Base-by-base conservation (phyloP, 2,329 filamentous ascomycete genomes). In the Zasmidium angulare region DNA sequence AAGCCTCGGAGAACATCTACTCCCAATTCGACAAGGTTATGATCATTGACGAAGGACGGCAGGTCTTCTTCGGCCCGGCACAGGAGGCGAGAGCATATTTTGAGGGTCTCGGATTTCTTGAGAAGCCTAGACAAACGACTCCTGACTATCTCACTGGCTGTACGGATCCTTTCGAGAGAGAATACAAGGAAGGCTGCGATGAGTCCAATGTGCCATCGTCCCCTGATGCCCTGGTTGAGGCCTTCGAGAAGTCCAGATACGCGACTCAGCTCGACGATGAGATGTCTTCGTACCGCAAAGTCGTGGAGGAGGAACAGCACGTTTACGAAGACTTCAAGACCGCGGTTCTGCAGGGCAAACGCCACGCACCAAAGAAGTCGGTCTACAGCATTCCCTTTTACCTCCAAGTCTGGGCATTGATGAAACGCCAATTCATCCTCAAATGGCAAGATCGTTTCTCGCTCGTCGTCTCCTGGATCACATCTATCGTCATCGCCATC, bases 361-460 rank as follows among this genome's bases (percentile, higher is more conserved):
- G 90, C 11, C 86, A 87, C 7, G 89, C 90, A 0, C 78, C 82
- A 0, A 85, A 87, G 69, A 86, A 84, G 58, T 93, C 90, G 0
- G 89, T 93, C 31, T 96, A 96, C 76, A 88, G 86, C 0, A 88
- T 93, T 55, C 90, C 91, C 0, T 95, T 95, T 76, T 86, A 92
- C 64, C 79, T 90, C 1, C 92, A 96, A 72, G 82, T 95, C 21
- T 93, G 88, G 88, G 89, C 89, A 0, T 76, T 95, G 62, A 89
- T 93, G 83, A 88, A 91, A 73, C 86, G 91, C 3, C 91, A 96
- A 72, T 95, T 92, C 72, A 80, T 89, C 53, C 86, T 96, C 68
- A 95, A 95, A 78, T 88, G 91, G 79, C 90, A 96, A 74, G 91
- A 96, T 72, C 88, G 88, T 59, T 89, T 93, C 69, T 86, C 87